A percentile compares a stretch with the other conserved stretches of the same genome.
Evolutionary conservation across 805 yeast genomes (phyloP).

Genomic region (Candida pseudofarinosa): DNA sequence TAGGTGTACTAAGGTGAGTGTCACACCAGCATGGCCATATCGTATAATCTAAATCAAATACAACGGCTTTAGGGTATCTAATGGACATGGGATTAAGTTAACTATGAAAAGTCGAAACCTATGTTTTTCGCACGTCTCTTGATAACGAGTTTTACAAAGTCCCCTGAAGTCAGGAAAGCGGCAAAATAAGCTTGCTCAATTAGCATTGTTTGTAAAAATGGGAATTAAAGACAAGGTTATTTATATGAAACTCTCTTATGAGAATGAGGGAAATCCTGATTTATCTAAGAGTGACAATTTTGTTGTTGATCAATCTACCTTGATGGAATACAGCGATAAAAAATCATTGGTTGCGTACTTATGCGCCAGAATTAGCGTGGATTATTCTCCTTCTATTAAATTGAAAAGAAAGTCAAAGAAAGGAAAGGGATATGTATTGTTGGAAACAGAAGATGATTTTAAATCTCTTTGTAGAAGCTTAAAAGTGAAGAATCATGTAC

Average conservation of each 20-base stretch:
- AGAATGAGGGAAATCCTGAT: background rate
- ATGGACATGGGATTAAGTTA: background rate
- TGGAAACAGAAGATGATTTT: slow-evolving; percentile 39
- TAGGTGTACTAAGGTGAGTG: slow-evolving; percentile 60
- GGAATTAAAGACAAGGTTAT: background rate
- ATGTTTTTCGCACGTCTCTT: background rate
- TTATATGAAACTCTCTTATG: background rate
- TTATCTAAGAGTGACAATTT: background rate
- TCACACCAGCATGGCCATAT: slow-evolving; percentile 86
- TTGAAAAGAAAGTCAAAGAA: slow-evolving; percentile 46
- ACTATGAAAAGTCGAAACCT: no score
- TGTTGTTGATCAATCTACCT: slow-evolving; percentile 4
- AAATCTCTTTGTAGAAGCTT: slow-evolving; percentile 42
- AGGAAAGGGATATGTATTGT: slow-evolving; percentile 34
- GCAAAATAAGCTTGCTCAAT: background rate
- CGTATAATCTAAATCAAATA: slow-evolving; percentile 73
- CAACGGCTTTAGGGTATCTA: slow-evolving; percentile 45
- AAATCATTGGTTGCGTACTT: slow-evolving; percentile 9
- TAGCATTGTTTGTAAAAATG: background rate
- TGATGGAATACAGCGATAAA: slow-evolving; percentile 10
- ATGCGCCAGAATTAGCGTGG: background rate
- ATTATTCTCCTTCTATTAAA: slow-evolving; percentile 8
- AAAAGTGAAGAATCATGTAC: slow-evolving; percentile 43
- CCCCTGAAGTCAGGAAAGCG: background rate
- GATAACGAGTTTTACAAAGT: background rate